A percentile compares a stretch with the other conserved stretches of the same genome.
Conservation (phyloP, 208 protist species). For the Wallacemonas sp. region DNA sequence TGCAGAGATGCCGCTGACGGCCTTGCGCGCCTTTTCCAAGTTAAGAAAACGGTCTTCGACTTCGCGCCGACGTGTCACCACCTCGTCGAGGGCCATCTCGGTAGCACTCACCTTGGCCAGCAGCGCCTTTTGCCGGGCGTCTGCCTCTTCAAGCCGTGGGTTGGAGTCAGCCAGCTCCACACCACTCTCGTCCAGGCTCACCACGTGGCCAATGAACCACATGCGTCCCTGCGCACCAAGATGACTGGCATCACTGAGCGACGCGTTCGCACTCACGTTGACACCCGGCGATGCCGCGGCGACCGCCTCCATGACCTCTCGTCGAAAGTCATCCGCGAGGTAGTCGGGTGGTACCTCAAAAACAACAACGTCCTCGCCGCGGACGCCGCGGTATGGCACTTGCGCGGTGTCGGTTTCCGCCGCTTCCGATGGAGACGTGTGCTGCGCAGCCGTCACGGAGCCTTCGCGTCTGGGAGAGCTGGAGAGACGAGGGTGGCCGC, state of each 20-base stretch:
- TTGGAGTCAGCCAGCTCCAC: neutral
- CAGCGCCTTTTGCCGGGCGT: neutral
- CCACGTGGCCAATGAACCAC: conserved; percentile 4
- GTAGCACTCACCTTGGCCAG: neutral
- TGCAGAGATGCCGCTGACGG: neutral
- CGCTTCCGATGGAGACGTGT: neutral
- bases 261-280: neutral
- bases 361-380: neutral
- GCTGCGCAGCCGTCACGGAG: too few relatives aligned
- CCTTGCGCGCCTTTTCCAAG: neutral
- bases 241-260: neutral
- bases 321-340: neutral
- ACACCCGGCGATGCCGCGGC: neutral
- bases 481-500: too few relatives aligned
- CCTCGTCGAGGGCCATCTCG: conserved; percentile 1
- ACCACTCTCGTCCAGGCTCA: neutral
- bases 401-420: neutral
- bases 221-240: neutral
- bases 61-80: neutral
- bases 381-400: conserved; percentile 5
- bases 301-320: neutral
- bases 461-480: too few relatives aligned
- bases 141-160: neutral
- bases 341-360: neutral
- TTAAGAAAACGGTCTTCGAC: neutral